phyloP scores from a whole-genome alignment of 2,329 filamentous ascomycete genomes.

The Phoma sp. region DNA sequence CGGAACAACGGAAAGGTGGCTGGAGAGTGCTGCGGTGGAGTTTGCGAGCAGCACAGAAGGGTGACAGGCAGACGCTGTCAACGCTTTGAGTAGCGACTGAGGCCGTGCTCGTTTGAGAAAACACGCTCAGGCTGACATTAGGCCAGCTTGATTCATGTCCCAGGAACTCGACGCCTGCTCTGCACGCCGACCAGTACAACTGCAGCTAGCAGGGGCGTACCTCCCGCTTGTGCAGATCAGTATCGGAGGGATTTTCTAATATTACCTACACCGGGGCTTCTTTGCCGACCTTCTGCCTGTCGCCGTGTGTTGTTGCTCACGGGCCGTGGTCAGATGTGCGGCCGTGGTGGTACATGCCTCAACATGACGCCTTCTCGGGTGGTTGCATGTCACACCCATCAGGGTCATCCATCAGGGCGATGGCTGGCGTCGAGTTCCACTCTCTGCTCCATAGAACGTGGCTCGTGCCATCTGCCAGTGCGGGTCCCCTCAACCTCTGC shows the following conservation, averaged over 20 bases:
- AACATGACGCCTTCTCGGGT: conserved; percentile 17
- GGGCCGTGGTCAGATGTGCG: conserved; percentile 19
- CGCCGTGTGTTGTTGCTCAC: conserved; percentile 11
- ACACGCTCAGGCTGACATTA: conserved; percentile 17
- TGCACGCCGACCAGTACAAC: conserved; percentile 24
- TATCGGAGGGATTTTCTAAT: conserved; percentile 31
- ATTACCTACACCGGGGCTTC: conserved; percentile 8
- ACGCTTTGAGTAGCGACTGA: conserved; percentile 24
- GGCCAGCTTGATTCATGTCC: conserved; percentile 16
- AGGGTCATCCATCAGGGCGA: neutral
- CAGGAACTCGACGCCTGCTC: conserved; percentile 14
- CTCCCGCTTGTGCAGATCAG: conserved; percentile 33
- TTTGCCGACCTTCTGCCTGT: conserved; percentile 11
- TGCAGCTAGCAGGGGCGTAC: conserved; percentile 37
- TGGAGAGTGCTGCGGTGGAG: conserved; percentile 9
- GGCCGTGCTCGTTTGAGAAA: conserved; percentile 23
- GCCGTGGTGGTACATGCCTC: conserved; percentile 14
- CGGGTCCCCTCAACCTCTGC: conserved; percentile 11
- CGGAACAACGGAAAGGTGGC: conserved; percentile 16
- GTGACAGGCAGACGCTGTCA: conserved; percentile 7
- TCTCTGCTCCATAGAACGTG: conserved; percentile 7
- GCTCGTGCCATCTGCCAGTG: conserved; percentile 21
- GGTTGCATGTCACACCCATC: neutral
- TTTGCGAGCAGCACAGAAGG: conserved; percentile 9
- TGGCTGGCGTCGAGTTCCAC: conserved; percentile 2